Evolutionary conservation across 75 land plant species (phyloP), one percentile per base, ranked within the genome.

Genomic region (Isoetes taiwanensis): DNA sequence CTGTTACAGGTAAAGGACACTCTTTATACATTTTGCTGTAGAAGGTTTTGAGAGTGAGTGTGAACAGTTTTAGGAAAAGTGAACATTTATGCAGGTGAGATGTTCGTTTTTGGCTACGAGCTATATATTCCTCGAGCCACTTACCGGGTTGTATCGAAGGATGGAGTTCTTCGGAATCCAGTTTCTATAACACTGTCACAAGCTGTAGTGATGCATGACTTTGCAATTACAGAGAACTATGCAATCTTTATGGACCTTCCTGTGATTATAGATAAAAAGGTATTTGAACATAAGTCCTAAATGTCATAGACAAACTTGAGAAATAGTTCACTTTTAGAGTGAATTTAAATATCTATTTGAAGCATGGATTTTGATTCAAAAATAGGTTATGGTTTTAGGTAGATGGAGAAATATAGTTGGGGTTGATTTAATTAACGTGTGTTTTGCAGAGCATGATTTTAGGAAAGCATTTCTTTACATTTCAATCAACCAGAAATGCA

Each of bases 161-260:
- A 94, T 59, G 99, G 99, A 41, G 40, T 66, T 26, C 79, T 88
- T 81, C 77, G 71, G 17, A 96, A 94, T 52, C 90, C 99, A 19
- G 96, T 94, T 5, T 83, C 90, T 8, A 88, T 94, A 41, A 88
- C 88, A n/a, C 50, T 94, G 31, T 53, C 96, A 28, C 79, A 56
- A 0, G 77, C 86, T 28, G 69, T 82, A 53, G 77, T 88, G 96
- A 88, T 94, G 90, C 99, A 94, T 76, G 99, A 94, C 64, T 88
- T 94, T 54, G 90, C 90, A 46, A 94, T 94, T 64, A 94, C 99
- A 17, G 86, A 94, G 43, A 88, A 94, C 63, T 94, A 79, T 72
- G 89, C 96, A 20, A 69, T 94, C 52, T 94, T 94, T 62, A 77
- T 88, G 99, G 99, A 94, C 64, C 78, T 88, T 40, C 96, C 99